Evolutionary conservation across 2,329 filamentous ascomycete species (phyloP).

Genomic region (Didymella keratinophila): DNA sequence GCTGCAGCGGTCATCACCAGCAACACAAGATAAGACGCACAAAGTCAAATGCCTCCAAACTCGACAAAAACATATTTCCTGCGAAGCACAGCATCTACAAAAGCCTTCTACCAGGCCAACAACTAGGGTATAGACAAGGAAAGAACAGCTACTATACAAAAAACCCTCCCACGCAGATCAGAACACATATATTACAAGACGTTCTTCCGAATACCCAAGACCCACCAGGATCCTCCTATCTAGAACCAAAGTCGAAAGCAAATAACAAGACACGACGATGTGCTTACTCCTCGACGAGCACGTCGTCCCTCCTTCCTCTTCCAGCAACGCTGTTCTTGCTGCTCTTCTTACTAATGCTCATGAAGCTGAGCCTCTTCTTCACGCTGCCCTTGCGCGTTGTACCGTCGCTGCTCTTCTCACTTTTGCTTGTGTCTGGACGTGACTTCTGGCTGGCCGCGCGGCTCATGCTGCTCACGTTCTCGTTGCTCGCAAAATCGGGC

Average conservation of each 20-base stretch:
- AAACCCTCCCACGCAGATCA: not conserved
- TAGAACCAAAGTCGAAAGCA: not conserved
- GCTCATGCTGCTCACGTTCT: conserved; percentile 16
- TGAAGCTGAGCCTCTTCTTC: conserved; percentile 78
- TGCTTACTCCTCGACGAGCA: conserved; percentile 44
- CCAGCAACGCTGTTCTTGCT: conserved; percentile 61
- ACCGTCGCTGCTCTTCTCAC: conserved; percentile 52
- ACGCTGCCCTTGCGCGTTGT: conserved; percentile 63
- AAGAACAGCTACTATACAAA: conserved; percentile 15
- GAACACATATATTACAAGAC: conserved; percentile 9
- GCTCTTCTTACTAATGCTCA: conserved; percentile 76
- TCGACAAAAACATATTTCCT: not conserved
- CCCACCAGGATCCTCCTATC: not conserved
- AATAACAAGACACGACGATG: not conserved
- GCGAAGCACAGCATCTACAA: not conserved
- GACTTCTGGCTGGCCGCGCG: conserved; percentile 30
- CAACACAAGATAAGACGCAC: not conserved
- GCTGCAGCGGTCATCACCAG: not conserved
- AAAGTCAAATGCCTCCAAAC: not conserved
- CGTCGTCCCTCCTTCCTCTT: conserved; percentile 33
- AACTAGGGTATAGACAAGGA: conserved; percentile 19
- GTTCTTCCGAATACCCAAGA: not conserved
- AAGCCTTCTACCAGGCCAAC: conserved; percentile 5
- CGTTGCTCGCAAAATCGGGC: conserved; percentile 30
- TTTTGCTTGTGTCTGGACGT: conserved; percentile 46